A percentile compares a stretch with the other conserved stretches of the same genome.
These are phyloP conservation scores for Paraleonurus japonicus DNA, from an alignment of 257 asterid genomes.

Conservation along the genomic window DNA sequence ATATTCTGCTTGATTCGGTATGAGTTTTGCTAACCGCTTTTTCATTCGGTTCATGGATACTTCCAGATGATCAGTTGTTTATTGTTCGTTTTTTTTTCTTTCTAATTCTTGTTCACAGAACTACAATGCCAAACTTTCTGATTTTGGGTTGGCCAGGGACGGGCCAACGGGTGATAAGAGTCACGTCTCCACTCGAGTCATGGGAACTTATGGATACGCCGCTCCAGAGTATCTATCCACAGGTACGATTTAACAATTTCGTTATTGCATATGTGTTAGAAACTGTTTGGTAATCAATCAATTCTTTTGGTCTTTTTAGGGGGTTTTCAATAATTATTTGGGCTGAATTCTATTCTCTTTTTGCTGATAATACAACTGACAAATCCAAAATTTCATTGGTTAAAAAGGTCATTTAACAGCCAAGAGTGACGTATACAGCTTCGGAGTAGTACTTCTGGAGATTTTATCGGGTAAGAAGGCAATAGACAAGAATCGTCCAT, in stretches of 20 bases:
- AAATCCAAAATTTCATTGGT: not conserved
- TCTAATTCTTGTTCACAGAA: slow-evolving; percentile 35
- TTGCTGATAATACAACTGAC: slow-evolving; percentile 5
- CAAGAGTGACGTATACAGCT: slow-evolving; percentile 78
- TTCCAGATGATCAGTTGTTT: slow-evolving; percentile 7
- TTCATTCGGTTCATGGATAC: not conserved
- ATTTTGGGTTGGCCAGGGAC: slow-evolving; percentile 75
- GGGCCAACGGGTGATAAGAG: slow-evolving; percentile 78
- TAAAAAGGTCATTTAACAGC: slow-evolving; percentile 65
- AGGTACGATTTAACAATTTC: slow-evolving; percentile 31
- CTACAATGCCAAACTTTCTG: slow-evolving; percentile 71
- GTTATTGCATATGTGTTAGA: not conserved
- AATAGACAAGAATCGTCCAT: slow-evolving; percentile 70
- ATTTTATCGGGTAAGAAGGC: slow-evolving; percentile 66
- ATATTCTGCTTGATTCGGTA: slow-evolving; percentile 74
- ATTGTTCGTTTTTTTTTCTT: not conserved
- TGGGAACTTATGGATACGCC: slow-evolving; percentile 74
- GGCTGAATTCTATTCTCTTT: too few species aligned
- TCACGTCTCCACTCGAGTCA: slow-evolving; percentile 67
- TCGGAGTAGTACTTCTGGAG: slow-evolving; percentile 72
- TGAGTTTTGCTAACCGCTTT: slow-evolving; percentile 18
- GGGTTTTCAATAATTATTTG: not conserved
- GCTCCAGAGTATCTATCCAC: slow-evolving; percentile 71
- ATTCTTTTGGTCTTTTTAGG: not conserved
- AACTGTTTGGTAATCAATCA: not conserved